Percentiles rank a stretch among this genome's conserved stretches.
Conservation (phyloP, 2,329 filamentous ascomycete species). For the Aspergillus arachidicola region DNA sequence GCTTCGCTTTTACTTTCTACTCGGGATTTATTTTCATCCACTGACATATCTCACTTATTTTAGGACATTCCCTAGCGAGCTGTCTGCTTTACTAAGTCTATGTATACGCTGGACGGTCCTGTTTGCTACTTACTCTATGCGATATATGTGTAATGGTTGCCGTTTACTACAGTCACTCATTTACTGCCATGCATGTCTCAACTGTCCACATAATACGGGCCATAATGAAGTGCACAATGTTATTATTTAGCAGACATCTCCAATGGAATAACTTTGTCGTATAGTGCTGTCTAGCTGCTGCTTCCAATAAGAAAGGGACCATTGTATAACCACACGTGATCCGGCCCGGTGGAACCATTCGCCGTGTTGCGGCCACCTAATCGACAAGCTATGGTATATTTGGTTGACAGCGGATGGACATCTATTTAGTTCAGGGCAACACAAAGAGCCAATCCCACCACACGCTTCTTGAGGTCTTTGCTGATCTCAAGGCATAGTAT, state of each 20-base stretch:
- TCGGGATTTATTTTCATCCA: neutral
- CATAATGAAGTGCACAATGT: neutral
- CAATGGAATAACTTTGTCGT: neutral
- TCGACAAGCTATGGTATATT: conserved; percentile 17
- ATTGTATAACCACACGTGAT: conserved; percentile 17
- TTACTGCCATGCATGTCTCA: neutral
- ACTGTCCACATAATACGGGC: neutral
- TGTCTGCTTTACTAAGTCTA: neutral
- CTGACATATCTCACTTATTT: neutral
- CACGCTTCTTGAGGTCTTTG: conserved; percentile 10
- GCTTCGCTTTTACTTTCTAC: neutral
- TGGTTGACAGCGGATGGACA: neutral
- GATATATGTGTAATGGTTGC: neutral
- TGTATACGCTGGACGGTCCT: neutral
- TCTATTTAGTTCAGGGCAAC: conserved; percentile 9
- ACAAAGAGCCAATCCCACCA: neutral
- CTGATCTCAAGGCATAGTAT: conserved; percentile 4
- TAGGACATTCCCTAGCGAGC: neutral
- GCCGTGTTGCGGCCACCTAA: conserved; percentile 27
- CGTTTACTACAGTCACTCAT: neutral
- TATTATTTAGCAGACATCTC: neutral
- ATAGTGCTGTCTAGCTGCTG: neutral
- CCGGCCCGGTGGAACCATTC: conserved; percentile 17
- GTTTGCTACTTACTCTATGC: neutral
- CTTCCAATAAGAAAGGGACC: neutral